These are phyloP conservation scores for Spirogloea muscicola DNA, from an alignment of 139 green algal species.

Conservation along the genomic window DNA sequence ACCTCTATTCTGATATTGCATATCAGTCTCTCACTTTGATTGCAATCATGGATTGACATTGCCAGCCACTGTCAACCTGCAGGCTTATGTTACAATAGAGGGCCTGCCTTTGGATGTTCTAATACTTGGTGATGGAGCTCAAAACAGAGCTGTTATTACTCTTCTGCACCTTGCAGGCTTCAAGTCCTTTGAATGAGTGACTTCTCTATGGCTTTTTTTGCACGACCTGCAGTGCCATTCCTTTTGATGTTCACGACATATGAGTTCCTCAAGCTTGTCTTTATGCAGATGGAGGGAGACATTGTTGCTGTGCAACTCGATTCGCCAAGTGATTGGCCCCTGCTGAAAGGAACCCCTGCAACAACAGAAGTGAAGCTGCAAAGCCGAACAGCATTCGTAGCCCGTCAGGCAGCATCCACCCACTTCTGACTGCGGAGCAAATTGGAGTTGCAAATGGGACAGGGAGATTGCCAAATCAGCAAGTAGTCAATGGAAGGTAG, in stretches of 20 bases:
- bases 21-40: too few species aligned
- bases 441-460: background rate
- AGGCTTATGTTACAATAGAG: too few species aligned
- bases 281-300: slow-evolving; percentile 78
- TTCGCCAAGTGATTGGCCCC: slow-evolving; percentile 51
- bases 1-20: too few species aligned
- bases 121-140: background rate
- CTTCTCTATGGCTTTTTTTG: too few species aligned
- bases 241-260: background rate
- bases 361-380: background rate
- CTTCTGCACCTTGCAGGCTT: background rate
- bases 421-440: slow-evolving; percentile 12
- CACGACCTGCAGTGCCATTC: too few species aligned
- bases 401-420: background rate
- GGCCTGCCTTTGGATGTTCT: slow-evolving; percentile 1
- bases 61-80: too few species aligned
- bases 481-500: background rate
- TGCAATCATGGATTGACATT: too few species aligned
- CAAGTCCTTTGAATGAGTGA: background rate
- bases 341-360: slow-evolving; percentile 1
- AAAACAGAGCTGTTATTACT: slow-evolving; percentile 2
- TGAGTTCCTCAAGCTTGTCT: background rate
- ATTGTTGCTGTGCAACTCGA: slow-evolving; percentile 69
- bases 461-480: background rate
- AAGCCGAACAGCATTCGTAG: background rate